These are phyloP conservation scores for Trichoderma virens DNA, from an alignment of 495 filamentous ascomycete genomes.

Conservation along the genomic window DNA sequence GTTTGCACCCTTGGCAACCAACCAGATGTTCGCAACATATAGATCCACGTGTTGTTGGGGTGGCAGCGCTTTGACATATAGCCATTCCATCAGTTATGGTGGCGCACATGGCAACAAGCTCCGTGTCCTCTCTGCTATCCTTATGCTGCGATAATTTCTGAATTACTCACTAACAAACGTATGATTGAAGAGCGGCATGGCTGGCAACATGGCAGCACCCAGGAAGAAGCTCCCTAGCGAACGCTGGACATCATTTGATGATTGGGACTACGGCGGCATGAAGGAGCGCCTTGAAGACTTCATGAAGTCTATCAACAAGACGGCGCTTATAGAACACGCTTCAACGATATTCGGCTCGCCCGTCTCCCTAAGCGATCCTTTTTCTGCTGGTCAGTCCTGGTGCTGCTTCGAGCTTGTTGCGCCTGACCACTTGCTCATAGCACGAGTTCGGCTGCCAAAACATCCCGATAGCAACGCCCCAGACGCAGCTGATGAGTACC, in stretches of 20 bases:
- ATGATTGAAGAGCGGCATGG: not conserved
- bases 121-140: too few species aligned
- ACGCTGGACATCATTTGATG: constrained; percentile 22
- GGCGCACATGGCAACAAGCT: too few species aligned
- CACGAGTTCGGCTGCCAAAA: too few species aligned
- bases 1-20: too few species aligned
- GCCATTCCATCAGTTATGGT: too few species aligned
- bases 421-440: constrained; percentile 5
- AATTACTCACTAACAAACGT: too few species aligned
- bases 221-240: constrained; percentile 16
- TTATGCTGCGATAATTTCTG: too few species aligned
- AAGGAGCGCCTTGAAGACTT: constrained; percentile 19
- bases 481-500: constrained; percentile 18
- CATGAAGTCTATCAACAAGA: constrained; percentile 15
- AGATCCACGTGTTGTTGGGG: too few species aligned
- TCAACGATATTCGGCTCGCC: too few species aligned
- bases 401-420: constrained; percentile 24
- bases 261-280: constrained; percentile 25
- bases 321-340: too few species aligned
- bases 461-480: not conserved
- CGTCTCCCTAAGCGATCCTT: constrained; percentile 23
- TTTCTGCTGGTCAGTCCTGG: constrained; percentile 26
- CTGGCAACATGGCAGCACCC: not conserved
- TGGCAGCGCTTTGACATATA: too few species aligned
- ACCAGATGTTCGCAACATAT: too few species aligned